phyloP scores from a whole-genome alignment of 2,329 filamentous ascomycete genomes.

The Rutstroemia sp. region DNA sequence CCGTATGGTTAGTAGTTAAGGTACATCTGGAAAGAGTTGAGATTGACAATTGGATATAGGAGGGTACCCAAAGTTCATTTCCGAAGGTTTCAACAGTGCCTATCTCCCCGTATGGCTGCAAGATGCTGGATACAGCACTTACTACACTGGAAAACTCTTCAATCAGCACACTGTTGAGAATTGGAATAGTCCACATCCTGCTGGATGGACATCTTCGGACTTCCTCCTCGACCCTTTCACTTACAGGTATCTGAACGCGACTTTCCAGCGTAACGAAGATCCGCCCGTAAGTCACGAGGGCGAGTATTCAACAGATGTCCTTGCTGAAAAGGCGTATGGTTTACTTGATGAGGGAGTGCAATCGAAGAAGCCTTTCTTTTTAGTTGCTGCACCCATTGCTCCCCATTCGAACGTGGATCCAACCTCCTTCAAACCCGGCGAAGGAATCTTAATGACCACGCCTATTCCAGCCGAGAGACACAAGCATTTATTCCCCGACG shows the following conservation, averaged over 20 bases:
- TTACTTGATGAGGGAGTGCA: conserved; percentile 55
- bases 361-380: conserved; percentile 54
- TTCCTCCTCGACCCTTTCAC: conserved; percentile 60
- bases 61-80: conserved; percentile 59
- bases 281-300: conserved; percentile 47
- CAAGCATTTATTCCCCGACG: conserved; percentile 51
- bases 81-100: conserved; percentile 56
- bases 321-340: conserved; percentile 49
- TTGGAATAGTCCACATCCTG: conserved; percentile 50
- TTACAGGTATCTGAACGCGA: conserved; percentile 60
- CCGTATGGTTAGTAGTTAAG: conserved; percentile 39
- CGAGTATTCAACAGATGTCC: conserved; percentile 43
- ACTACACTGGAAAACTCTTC: conserved; percentile 66
- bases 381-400: conserved; percentile 57
- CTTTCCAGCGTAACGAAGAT: conserved; percentile 53
- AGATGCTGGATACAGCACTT: conserved; percentile 59
- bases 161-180: conserved; percentile 56
- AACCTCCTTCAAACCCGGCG: background rate
- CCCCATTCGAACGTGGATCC: conserved; percentile 50
- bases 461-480: conserved; percentile 56
- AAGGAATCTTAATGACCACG: conserved; percentile 32
- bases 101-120: conserved; percentile 69
- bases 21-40: conserved; percentile 25
- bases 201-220: conserved; percentile 51
- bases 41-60: conserved; percentile 27